Percentiles rank a stretch among this genome's conserved stretches.
These are phyloP conservation scores for Alternaria brassicae DNA, from an alignment of 2,329 filamentous ascomycete genomes.

Conservation along the genomic window DNA sequence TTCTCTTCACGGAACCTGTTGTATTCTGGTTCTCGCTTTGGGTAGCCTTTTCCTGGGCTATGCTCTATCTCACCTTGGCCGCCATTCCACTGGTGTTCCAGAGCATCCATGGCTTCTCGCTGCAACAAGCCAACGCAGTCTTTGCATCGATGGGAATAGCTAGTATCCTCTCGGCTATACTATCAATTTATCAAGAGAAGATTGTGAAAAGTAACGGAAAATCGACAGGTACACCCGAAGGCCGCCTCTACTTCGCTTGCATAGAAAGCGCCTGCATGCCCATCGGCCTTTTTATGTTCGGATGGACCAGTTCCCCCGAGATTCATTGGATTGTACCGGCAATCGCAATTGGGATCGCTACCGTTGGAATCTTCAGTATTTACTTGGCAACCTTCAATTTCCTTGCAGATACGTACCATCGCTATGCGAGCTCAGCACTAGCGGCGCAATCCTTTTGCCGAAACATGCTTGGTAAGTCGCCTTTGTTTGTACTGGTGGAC, in stretches of 20 bases:
- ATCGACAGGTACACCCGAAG: constrained; percentile 65
- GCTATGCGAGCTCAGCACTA: constrained; percentile 83
- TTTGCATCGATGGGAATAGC: constrained; percentile 77
- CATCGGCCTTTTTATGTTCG: constrained; percentile 80
- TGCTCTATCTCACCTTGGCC: constrained; percentile 84
- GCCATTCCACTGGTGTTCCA: constrained; percentile 81
- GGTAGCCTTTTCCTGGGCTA: constrained; percentile 88
- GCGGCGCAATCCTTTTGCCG: constrained; percentile 87
- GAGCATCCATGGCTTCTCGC: constrained; percentile 70
- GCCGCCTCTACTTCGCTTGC: constrained; percentile 83
- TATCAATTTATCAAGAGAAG: constrained; percentile 77
- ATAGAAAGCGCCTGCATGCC: constrained; percentile 77
- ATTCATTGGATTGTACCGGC: constrained; percentile 77
- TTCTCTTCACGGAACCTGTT: constrained; percentile 77
- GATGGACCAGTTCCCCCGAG: constrained; percentile 69
- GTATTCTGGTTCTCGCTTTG: constrained; percentile 89
- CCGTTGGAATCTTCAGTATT: constrained; percentile 83
- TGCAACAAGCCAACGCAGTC: constrained; percentile 72
- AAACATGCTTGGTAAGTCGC: constrained; percentile 70
- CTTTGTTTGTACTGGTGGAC: background rate
- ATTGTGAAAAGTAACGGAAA: constrained; percentile 60
- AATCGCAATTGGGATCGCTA: constrained; percentile 74
- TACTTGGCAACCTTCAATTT: constrained; percentile 88
- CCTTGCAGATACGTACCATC: constrained; percentile 84
- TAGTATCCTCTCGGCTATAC: constrained; percentile 67